These are phyloP conservation scores for Trichophaea hybrida DNA, from an alignment of 2,329 filamentous ascomycete species.

Conservation along the genomic window DNA sequence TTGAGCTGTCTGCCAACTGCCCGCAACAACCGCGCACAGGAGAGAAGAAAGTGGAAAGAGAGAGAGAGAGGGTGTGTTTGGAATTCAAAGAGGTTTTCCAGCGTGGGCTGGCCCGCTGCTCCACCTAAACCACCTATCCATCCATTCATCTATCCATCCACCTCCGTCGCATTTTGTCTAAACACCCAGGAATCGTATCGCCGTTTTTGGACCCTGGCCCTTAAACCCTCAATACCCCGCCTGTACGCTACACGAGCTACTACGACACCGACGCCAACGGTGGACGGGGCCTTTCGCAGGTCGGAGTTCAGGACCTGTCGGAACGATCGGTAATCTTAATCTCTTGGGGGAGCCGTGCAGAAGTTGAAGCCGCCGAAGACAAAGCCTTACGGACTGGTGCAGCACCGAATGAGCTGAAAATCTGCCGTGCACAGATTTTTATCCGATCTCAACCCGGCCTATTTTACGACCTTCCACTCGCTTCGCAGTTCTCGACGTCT, in stretches of 20 bases:
- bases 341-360: not conserved
- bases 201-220: not conserved
- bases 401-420: not conserved
- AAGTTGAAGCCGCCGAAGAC: not conserved
- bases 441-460: not conserved
- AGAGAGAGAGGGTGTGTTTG: conserved; percentile 9
- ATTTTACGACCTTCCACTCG: not conserved
- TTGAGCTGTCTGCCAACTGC: not conserved
- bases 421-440: not conserved
- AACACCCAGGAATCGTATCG: not conserved
- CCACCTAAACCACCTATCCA: not conserved
- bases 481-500: not conserved
- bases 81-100: conserved; percentile 1
- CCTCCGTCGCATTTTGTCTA: not conserved
- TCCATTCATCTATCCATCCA: not conserved
- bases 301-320: not conserved
- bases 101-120: conserved; percentile 7
- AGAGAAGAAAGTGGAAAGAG: not conserved
- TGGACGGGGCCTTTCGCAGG: not conserved
- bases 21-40: not conserved
- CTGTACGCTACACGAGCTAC: not conserved
- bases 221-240: not conserved
- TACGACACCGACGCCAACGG: not conserved
- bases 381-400: not conserved
- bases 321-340: not conserved